Conservation (phyloP, 371 early-diverging fungal species). For the Rhizopus sp. region DNA sequence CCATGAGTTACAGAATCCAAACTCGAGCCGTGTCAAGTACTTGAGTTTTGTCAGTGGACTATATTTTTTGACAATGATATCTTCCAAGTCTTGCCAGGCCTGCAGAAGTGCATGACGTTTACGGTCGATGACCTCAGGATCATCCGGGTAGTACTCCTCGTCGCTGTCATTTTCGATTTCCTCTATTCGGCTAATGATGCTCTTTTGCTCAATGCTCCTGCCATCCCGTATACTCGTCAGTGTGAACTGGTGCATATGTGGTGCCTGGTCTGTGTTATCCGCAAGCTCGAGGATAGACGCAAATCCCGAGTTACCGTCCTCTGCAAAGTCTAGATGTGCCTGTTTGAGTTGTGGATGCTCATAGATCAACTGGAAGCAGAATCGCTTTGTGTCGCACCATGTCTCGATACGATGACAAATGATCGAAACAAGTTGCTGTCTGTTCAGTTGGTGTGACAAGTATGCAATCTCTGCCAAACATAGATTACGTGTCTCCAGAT, state of each 20-base stretch:
- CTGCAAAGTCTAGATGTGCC: slow-evolving; percentile 11
- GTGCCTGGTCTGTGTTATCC: background rate
- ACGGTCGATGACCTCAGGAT: slow-evolving; percentile 8
- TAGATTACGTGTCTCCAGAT: slow-evolving; percentile 20
- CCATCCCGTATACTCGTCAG: slow-evolving; percentile 18
- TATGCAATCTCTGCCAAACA: slow-evolving; percentile 26
- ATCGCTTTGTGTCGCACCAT: slow-evolving; percentile 24
- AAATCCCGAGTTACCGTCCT: slow-evolving; percentile 25
- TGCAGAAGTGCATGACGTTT: background rate
- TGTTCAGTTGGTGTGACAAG: slow-evolving; percentile 9
- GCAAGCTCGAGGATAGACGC: slow-evolving; percentile 12
- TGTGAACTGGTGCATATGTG: slow-evolving; percentile 2
- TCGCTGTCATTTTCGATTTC: slow-evolving; percentile 11
- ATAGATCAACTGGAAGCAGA: slow-evolving; percentile 14
- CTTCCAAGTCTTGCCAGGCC: slow-evolving; percentile 9
- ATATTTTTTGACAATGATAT: slow-evolving; percentile 10
- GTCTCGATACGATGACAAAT: slow-evolving; percentile 23
- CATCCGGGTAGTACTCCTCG: slow-evolving; percentile 10
- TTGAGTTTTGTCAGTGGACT: slow-evolving; percentile 5
- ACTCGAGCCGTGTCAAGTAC: slow-evolving; percentile 14
- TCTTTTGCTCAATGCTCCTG: slow-evolving; percentile 10
- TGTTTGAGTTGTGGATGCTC: slow-evolving; percentile 3
- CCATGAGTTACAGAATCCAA: slow-evolving; percentile 29
- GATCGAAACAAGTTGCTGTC: slow-evolving; percentile 2
- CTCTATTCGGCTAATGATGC: slow-evolving; percentile 10